Percentiles rank a stretch among this genome's conserved stretches.
Conservation (phyloP, 306 rosid species). For the Erythrophleum fordii region DNA sequence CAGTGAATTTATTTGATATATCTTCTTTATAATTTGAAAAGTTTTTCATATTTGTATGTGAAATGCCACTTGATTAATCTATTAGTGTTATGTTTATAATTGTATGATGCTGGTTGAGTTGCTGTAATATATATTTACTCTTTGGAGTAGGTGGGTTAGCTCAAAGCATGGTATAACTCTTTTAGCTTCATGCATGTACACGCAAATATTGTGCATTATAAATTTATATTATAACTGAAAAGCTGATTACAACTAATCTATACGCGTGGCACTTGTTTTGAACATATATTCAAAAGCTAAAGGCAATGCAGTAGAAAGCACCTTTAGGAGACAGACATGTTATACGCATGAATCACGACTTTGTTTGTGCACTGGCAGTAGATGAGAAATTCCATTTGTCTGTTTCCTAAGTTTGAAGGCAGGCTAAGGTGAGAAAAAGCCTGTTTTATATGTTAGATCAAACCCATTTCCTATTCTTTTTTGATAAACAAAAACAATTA, state of each 20-base stretch:
- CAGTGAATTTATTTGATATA: background rate
- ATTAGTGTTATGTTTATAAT: conserved; percentile 7
- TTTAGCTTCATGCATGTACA: conserved; percentile 10
- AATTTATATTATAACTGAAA: conserved; percentile 14
- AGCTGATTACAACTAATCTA: conserved; percentile 9
- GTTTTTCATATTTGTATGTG: background rate
- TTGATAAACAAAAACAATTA: no score
- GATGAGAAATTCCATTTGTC: background rate
- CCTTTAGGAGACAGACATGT: conserved; percentile 41
- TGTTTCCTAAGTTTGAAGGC: conserved; percentile 8
- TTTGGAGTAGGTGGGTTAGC: conserved; percentile 27
- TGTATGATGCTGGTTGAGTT: conserved; percentile 11
- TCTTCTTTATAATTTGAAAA: background rate
- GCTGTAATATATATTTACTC: conserved; percentile 5
- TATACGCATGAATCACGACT: conserved; percentile 38
- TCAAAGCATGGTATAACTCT: conserved; percentile 21
- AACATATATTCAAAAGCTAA: conserved; percentile 33
- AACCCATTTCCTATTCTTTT: no score
- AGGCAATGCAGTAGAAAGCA: conserved; percentile 43
- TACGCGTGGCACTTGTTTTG: conserved; percentile 26
- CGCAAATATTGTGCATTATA: conserved; percentile 19
- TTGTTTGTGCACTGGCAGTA: conserved; percentile 18
- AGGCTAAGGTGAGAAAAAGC: background rate
- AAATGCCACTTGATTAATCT: conserved; percentile 3
- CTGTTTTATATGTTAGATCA: conserved; percentile 2